Evolutionary conservation across 208 protist genomes (phyloP).

Genomic region (Crithidia thermophila): DNA sequence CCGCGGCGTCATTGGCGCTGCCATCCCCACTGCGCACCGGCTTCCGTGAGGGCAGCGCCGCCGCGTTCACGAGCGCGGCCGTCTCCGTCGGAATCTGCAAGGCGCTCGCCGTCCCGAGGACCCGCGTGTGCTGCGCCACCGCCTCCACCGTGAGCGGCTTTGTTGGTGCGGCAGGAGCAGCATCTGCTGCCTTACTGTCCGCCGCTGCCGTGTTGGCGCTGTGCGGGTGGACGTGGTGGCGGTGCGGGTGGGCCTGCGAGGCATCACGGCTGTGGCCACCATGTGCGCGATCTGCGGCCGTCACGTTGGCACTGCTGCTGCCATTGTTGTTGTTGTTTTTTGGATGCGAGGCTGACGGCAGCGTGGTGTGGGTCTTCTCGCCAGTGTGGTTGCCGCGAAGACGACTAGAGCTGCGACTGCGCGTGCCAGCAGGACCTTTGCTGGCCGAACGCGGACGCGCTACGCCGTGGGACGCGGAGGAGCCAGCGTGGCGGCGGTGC

Average conservation of each 20-base stretch:
- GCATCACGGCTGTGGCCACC: conserved; percentile 8
- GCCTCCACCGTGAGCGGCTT: conserved; percentile 33
- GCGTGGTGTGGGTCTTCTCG: neutral
- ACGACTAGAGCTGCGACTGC: conserved; percentile 25
- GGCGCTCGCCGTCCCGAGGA: conserved; percentile 17
- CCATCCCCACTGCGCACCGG: conserved; percentile 4
- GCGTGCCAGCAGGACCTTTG: conserved; percentile 18
- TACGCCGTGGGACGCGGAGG: conserved; percentile 18
- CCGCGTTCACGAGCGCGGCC: neutral
- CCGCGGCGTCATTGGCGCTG: conserved; percentile 2
- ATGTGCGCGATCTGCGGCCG: conserved; percentile 1
- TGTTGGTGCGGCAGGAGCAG: neutral
- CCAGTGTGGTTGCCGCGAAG: neutral
- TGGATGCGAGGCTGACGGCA: too few relatives aligned
- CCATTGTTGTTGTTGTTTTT: too few relatives aligned
- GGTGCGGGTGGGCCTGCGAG: conserved; percentile 18
- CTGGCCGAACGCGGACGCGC: conserved; percentile 12
- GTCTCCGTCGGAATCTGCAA: conserved; percentile 3
- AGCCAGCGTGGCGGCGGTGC: conserved; percentile 27
- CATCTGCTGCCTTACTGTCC: neutral
- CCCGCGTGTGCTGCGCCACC: conserved; percentile 25
- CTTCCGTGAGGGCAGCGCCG: conserved; percentile 6
- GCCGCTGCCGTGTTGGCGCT: neutral
- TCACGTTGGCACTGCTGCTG: neutral
- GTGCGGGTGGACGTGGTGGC: conserved; percentile 15